Evolutionary conservation across 2,329 filamentous ascomycete genomes (phyloP), one percentile per base, ranked within the genome.

Genomic region (Lecanoromycetidae sp.): DNA sequence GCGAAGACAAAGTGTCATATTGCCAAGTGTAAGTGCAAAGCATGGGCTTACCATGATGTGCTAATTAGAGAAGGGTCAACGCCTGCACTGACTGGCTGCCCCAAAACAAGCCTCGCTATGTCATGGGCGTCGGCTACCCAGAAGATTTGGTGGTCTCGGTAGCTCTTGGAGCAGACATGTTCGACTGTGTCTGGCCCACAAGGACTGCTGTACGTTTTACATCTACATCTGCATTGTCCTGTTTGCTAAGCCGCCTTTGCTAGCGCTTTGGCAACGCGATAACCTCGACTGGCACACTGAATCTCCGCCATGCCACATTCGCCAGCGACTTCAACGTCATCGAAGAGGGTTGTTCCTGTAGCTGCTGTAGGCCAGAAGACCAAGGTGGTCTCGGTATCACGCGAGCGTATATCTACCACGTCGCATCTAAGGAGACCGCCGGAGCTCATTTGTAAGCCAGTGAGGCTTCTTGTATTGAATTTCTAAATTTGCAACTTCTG

Each of bases 161-260:
- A 3, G 91, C 91, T 1, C 74, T 98, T 0, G 91, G 91, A 3
- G 91, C 91, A 40, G 91, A 98, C 66, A 98, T 98, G 91, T 98
- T 98, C 62, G 91, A 98, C 66, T 98, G 93, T 61, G 91, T 98
- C 5, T 98, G 91, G 91, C 93, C 91, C 1, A 96, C 91, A 4
- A 75, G 91, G 45, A 98, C 91, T 29, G 91, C 91, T 6, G 75
- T 78, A 66, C 61, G 72, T 60, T n/a, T n/a, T 13, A 17, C n/a
- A 12, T 26, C 29, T 27, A 29, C 33, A 9, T n/a, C 23, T 10
- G 34, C n/a, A 26, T 5, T 46, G 15, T 12, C 29, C 35, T 25
- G 22, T 22, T 22, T 25, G 22, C 34, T 32, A 42, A 30, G 34
- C 25, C 19, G 34, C 10, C 19, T 26, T 25, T 3, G 5, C 9